Evolutionary conservation across 371 early-diverging fungal species (phyloP).

Genomic region (Mortierella sp.): DNA sequence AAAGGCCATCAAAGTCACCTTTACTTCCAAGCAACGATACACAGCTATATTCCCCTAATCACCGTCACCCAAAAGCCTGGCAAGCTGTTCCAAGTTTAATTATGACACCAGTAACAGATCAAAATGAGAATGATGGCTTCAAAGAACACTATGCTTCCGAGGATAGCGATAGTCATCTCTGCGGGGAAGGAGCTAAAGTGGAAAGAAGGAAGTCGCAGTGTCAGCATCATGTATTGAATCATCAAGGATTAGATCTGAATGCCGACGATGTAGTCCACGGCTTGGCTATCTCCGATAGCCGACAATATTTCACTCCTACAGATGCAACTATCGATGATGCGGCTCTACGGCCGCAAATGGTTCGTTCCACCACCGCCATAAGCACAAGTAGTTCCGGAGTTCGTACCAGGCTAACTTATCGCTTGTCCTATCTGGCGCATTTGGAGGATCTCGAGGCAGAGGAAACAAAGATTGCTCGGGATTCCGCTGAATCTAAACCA

Average conservation of each 20-base stretch:
- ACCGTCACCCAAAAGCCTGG: neutral
- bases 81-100: neutral
- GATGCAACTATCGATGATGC: neutral
- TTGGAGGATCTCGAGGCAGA: conserved; percentile 16
- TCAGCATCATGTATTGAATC: neutral
- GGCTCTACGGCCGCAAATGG: neutral
- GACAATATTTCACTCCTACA: neutral
- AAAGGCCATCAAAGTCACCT: neutral
- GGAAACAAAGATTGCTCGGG: neutral
- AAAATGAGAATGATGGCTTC: neutral
- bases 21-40: neutral
- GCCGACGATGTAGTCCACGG: neutral
- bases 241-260: neutral
- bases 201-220: neutral
- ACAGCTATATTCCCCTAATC: neutral
- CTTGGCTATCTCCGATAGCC: neutral
- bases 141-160: neutral
- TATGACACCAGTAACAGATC: neutral
- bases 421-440: conserved; percentile 43
- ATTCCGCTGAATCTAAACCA: neutral
- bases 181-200: neutral
- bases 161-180: neutral
- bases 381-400: conserved; percentile 22
- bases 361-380: conserved; percentile 20
- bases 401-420: conserved; percentile 23